Evolutionary conservation across 108 stramenopile genomes (phyloP), one percentile per base, ranked within the genome.

Genomic region (Nannochloropsis granulata): DNA sequence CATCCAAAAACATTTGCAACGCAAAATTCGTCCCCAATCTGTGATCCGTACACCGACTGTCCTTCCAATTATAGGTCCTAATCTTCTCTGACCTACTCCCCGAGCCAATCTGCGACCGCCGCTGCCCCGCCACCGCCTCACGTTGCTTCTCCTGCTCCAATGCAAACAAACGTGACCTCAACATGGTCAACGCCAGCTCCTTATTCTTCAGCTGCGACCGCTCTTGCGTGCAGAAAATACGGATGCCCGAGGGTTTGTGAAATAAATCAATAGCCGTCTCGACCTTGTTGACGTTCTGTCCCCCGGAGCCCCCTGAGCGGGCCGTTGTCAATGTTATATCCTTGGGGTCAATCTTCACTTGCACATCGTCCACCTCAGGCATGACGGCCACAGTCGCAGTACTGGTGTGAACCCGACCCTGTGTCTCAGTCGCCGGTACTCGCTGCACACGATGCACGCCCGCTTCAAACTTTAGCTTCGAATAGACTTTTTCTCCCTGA

Each of bases 11-110:
- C 25, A 56, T 79, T 13, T 82, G 56, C 19, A 90, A 80, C 7
- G 90, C 87, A 43, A 88, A 90, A 79, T 90, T 90, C 79, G 44
- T 44, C 10, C 85, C 85, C 42, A 90, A 43, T 12, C 90, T 85
- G 87, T 90, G 90, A 78, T 90, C 90, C 19, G 85, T 86, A 82
- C 88, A 88, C 8, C 90, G 82, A 44, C 43, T 85, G 85, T 90
- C 90, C 86, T 90, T 90, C 90, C 90, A 90, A 82, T 90, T 90
- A 85, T 90, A 90, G 43, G 90, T 90, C 43, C 90, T 79, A 79
- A 90, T 90, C 86, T 90, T 90, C 88, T 90, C 90, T 10, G 82
- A 83, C 8, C 90, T 82, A 14, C 87, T 43, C 25, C 90, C 90
- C 21, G 85, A 82, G 16, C 90, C 90, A 5, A 90, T 87, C 87